Percentiles rank a stretch among this genome's conserved stretches.
phyloP scores from a whole-genome alignment of 306 rosid species.

The Neltuma alba region DNA sequence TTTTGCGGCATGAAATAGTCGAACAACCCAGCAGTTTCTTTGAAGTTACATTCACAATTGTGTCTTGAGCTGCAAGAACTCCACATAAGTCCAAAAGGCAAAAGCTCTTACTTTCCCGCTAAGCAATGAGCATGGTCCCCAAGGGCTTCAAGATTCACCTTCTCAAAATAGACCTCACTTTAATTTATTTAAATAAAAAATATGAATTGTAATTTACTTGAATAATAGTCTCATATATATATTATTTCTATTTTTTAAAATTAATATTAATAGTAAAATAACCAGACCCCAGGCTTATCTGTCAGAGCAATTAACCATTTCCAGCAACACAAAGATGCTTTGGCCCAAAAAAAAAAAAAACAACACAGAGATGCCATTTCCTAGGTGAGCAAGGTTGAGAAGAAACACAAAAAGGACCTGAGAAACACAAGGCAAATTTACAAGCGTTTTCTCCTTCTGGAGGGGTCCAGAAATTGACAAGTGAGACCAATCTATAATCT shows the following conservation, averaged over 20 bases:
- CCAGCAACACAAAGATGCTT: no score
- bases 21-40: neutral
- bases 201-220: neutral
- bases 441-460: neutral
- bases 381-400: neutral
- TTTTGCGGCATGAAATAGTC: neutral
- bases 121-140: constrained; percentile 15
- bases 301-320: neutral
- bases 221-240: neutral
- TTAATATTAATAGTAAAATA: no score
- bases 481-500: neutral
- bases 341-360: no score
- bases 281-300: no score
- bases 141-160: constrained; percentile 17
- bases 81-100: constrained; percentile 1
- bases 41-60: neutral
- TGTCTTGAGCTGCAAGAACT: constrained; percentile 6
- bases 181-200: neutral
- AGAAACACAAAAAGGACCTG: no score
- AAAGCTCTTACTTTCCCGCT: constrained; percentile 13
- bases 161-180: neutral
- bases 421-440: neutral
- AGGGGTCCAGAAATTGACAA: neutral
- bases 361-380: no score
- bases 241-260: no score